phyloP scores from a whole-genome alignment of 495 filamentous ascomycete species.

The Delitschia confertaspora region DNA sequence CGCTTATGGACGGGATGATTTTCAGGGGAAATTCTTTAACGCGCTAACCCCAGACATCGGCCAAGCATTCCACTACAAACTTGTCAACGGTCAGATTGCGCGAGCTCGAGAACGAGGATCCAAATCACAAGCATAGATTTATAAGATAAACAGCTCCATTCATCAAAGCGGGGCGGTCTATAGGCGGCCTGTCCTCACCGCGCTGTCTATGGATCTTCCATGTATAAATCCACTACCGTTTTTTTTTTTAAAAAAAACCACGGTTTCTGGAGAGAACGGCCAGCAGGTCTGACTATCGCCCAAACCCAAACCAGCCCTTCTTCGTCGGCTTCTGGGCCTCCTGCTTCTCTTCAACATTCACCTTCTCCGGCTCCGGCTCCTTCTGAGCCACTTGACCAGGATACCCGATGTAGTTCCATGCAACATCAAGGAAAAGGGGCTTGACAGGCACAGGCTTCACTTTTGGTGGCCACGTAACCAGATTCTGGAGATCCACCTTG shows the following conservation, averaged over 20 bases:
- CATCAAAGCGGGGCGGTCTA: too few relatives aligned
- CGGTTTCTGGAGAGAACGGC: too few relatives aligned
- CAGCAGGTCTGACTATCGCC: too few relatives aligned
- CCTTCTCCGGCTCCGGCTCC: slow-evolving; percentile 20
- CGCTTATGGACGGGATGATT: slow-evolving; percentile 10
- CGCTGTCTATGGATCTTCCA: too few relatives aligned
- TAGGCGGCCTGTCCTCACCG: too few relatives aligned
- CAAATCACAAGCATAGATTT: too few relatives aligned
- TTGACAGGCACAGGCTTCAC: slow-evolving; percentile 83
- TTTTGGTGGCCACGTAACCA: slow-evolving; percentile 80
- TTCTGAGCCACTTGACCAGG: slow-evolving; percentile 47
- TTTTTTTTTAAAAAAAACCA: too few relatives aligned
- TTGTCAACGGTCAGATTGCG: too few relatives aligned
- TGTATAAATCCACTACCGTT: too few relatives aligned
- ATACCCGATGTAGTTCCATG: slow-evolving; percentile 97
- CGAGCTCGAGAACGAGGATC: too few relatives aligned
- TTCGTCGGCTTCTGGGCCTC: slow-evolving; percentile 53
- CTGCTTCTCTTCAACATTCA: slow-evolving; percentile 30
- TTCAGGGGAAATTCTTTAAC: slow-evolving; percentile 21
- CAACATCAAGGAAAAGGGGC: slow-evolving; percentile 90
- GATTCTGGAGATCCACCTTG: slow-evolving; percentile 55
- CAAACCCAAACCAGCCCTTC: slow-evolving; percentile 87
- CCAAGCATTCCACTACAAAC: slow-evolving; percentile 4
- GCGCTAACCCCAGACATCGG: slow-evolving; percentile 15
- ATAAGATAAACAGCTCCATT: too few relatives aligned